Base-by-base conservation (phyloP, 805 yeast species). In the Saccharomycopsis synnaedendra region DNA sequence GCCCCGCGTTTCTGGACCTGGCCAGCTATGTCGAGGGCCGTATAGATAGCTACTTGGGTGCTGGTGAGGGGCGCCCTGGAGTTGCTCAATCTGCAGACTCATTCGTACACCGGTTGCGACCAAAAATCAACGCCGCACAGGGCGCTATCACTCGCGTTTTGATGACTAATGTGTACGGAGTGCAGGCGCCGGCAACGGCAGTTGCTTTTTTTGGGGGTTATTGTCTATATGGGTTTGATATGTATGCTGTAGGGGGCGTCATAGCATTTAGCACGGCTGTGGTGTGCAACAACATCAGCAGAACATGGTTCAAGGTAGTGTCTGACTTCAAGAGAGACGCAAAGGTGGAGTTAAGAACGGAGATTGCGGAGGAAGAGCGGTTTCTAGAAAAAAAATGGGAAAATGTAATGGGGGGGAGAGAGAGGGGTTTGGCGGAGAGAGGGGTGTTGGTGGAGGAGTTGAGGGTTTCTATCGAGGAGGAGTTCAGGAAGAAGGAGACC, bases 11-110 rank as follows among this genome's bases (percentile, higher is more conserved):
- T 30, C 19, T 39, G 28, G 49, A 44, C 11, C 32, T 31, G 1
- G 41, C 48, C 8, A 49, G 37, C 27, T 51, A 51, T 34, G 39
- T 51, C 19, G 50, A 51, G 32, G 54, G 54, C 4, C 45, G 48
- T 30, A 48, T 51, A 39, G 48, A 42, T 8, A 44, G 47, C 11
- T 38, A 30, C 4, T 33, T 37, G 9, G 9, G 9, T 9, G 5
- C 29, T 36, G 6, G 10, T 10, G 19, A 19, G 19, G 19, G 19
- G 19, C 19, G 19, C 19, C 19, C 19, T 19, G 36, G 36, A 1
- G 36, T 34, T n/a, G n/a, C n/a, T 34, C 1, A n/a, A 8, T 9
- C 46, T 9, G n/a, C 11, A 27, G 36, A 42, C 39, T 9, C 8
- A n/a, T 40, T 40, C 11, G 9, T 44, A 27, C 42, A 43, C n/a